Conservation (phyloP, 495 filamentous ascomycete genomes). For the Paragyromitra xinjiangensis region DNA sequence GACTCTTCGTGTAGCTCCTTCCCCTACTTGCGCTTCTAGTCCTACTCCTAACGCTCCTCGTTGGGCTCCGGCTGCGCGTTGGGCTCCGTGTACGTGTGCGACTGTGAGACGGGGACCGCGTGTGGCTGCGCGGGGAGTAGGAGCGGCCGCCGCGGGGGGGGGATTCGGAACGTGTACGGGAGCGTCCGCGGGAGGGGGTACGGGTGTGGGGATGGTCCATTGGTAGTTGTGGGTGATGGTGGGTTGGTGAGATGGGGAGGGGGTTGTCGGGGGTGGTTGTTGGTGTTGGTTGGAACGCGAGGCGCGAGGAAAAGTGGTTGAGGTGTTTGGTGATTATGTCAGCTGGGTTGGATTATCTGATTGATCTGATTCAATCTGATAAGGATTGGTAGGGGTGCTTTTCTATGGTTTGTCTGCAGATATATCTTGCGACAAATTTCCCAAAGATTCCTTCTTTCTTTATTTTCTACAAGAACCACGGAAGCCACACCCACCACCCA, state of each 20-base stretch:
- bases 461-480: too few species aligned
- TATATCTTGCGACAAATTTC: too few species aligned
- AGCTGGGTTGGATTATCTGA: not conserved
- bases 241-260: not conserved
- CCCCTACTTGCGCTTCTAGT: slow-evolving; percentile 52
- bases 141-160: slow-evolving; percentile 49
- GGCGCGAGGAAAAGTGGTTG: slow-evolving; percentile 30
- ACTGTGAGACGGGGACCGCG: slow-evolving; percentile 44
- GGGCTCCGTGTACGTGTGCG: slow-evolving; percentile 51
- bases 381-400: not conserved
- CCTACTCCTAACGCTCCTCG: slow-evolving; percentile 41
- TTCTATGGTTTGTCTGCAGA: too few species aligned
- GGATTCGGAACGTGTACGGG: slow-evolving; percentile 50
- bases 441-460: too few species aligned
- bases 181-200: slow-evolving; percentile 45
- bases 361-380: slow-evolving; percentile 5
- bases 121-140: slow-evolving; percentile 50
- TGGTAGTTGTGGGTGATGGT: slow-evolving; percentile 10
- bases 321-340: not conserved
- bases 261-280: slow-evolving; percentile 3
- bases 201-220: slow-evolving; percentile 49
- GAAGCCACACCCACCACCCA: too few species aligned
- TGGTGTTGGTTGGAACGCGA: slow-evolving; percentile 36
- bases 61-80: slow-evolving; percentile 35
- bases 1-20: slow-evolving; percentile 53